Evolutionary conservation across 2,329 filamentous ascomycete species (phyloP), one percentile per base, ranked within the genome.

Genomic region (Aaosphaeria arxii): DNA sequence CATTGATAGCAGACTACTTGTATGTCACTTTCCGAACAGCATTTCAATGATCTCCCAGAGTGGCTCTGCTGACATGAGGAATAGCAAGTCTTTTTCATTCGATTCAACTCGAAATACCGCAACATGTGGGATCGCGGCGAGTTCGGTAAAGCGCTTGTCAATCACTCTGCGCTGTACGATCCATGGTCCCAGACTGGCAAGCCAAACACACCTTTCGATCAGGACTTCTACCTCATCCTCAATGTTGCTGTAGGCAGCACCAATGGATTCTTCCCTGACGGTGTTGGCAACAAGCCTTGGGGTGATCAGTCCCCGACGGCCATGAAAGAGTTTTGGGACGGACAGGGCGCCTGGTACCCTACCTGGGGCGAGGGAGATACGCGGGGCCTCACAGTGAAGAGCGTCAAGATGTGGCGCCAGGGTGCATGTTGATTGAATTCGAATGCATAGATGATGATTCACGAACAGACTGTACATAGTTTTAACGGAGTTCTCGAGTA

Each of bases 1-100:
- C 66, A 79, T 92, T 73, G 86, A 92, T 76, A 85, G 81, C 44
- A 83, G 86, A 11, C 79, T 92, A 28, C 76, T 59, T 45, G 57
- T 59, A 52, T 24, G 55, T 49, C 38, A 36, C 5, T 29, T 7
- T 30, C 30, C 17, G 2, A 24, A 24, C 3, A 24, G 17, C 17
- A 3, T 24, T 24, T 3, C 3, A 36, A 36, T 36, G 17, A 24
- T 3, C 17, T 3, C 17, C 17, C 17, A 24, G 3, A 24, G 17
- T 24, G 2, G 3, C 17, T 24, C 17, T 24, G 17, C 17, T 54
- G 30, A 48, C 13, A 52, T 42, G 28, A 17, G 17, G 4, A 13
- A 30, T 40, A 90, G 43, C 88, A 91, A 69, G 87, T 91, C 41
- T 78, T 89, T 48, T 94, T 90, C 74, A 84, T 82, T 61, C 88